Evolutionary conservation across 345 rosid genomes (phyloP).

Genomic region (Eutrema japonicum): DNA sequence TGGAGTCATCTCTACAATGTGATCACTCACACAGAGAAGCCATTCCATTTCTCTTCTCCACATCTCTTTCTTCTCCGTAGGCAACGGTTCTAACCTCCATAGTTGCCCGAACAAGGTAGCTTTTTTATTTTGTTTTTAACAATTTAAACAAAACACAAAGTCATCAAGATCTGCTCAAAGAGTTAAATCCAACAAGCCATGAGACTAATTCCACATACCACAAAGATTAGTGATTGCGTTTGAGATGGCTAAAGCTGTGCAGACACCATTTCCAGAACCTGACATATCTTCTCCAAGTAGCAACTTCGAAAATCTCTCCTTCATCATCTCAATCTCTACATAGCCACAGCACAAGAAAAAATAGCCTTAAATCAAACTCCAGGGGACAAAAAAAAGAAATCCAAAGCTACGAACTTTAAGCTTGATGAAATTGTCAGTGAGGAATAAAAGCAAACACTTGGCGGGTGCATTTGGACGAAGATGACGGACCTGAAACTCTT

Average conservation of each 20-base stretch:
- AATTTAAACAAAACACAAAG: constrained; percentile 23
- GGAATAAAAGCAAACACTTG: constrained; percentile 39
- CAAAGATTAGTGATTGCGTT: constrained; percentile 98
- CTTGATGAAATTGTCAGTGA: background rate
- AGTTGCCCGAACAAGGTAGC: constrained; percentile 96
- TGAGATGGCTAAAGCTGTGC: constrained; percentile 89
- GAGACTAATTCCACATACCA: constrained; percentile 55
- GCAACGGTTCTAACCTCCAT: constrained; percentile 91
- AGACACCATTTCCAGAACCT: constrained; percentile 97
- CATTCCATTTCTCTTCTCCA: constrained; percentile 99
- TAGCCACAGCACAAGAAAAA: constrained; percentile 33
- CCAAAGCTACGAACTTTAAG: constrained; percentile 23
- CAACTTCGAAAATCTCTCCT: constrained; percentile 92
- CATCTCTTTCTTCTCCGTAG: constrained; percentile 85
- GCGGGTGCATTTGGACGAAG: constrained; percentile 1
- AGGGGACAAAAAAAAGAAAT: background rate
- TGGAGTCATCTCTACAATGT: constrained; percentile 93
- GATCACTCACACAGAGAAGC: constrained; percentile 91
- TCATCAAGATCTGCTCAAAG: background rate
- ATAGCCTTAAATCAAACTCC: constrained; percentile 11
- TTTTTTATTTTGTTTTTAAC: constrained; percentile 22
- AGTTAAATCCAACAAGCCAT: background rate
- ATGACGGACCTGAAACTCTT: constrained; percentile 57
- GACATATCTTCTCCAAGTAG: constrained; percentile 99
- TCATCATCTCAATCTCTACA: constrained; percentile 92